Percentiles rank a stretch among this genome's conserved stretches.
Conservation (phyloP, 495 filamentous ascomycete species). For the Apiosordaria backusii region DNA sequence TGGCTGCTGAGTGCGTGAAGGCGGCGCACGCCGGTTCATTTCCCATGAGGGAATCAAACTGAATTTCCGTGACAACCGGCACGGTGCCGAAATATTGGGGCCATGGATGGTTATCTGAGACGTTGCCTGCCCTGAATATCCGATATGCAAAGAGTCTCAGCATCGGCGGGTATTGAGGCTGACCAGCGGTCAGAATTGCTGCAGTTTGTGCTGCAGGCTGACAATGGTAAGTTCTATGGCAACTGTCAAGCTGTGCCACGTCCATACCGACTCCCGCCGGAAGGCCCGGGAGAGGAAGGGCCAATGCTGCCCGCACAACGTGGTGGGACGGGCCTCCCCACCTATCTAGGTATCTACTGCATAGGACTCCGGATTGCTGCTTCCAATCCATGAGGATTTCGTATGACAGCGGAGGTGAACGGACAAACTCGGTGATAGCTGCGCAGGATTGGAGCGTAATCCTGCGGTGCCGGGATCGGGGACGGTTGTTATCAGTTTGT, state of each 20-base stretch:
- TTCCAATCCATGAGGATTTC: background rate
- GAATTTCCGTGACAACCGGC: background rate
- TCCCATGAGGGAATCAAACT: background rate
- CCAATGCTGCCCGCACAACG: background rate
- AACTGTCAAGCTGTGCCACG: background rate
- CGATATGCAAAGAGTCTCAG: background rate
- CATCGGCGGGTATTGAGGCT: background rate
- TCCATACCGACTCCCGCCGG: background rate
- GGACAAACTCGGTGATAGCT: background rate
- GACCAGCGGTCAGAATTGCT: background rate
- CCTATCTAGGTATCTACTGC: background rate
- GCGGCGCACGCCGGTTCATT: background rate
- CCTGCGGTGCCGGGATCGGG: background rate
- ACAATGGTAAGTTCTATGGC: background rate
- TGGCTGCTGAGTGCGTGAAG: background rate
- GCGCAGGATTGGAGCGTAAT: background rate
- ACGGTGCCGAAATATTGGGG: background rate
- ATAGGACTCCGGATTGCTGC: background rate
- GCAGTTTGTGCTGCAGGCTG: background rate
- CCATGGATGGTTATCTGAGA: background rate
- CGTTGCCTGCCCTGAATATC: background rate
- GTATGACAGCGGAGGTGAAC: background rate
- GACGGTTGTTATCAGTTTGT: too few species aligned
- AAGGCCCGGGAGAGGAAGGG: background rate
- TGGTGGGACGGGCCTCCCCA: background rate